Percentiles rank a stretch among this genome's conserved stretches.
phyloP scores from a whole-genome alignment of 2,329 filamentous ascomycete genomes.

The Coleophoma cylindrospora region DNA sequence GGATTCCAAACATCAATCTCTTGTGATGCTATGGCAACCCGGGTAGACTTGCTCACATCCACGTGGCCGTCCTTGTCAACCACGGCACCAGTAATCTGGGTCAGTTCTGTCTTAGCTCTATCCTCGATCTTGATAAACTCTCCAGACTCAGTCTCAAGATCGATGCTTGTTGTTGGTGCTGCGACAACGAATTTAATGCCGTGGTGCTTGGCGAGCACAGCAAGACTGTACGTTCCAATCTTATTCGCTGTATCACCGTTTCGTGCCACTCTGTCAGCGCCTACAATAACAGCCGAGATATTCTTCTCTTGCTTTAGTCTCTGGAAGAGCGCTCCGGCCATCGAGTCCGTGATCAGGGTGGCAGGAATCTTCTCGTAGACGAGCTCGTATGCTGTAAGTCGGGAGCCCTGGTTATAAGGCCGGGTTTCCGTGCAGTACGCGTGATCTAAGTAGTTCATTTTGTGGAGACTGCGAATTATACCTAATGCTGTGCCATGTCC shows the following conservation, averaged over 20 bases:
- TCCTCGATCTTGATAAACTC: slow-evolving; percentile 86
- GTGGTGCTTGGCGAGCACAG: slow-evolving; percentile 84
- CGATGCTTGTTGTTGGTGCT: slow-evolving; percentile 90
- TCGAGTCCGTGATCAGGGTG: slow-evolving; percentile 91
- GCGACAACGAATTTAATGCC: slow-evolving; percentile 93
- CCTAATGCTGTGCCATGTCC: slow-evolving; percentile 96
- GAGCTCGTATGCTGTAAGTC: slow-evolving; percentile 94
- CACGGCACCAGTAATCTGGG: slow-evolving; percentile 74
- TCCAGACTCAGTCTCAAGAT: slow-evolving; percentile 74
- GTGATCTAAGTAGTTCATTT: slow-evolving; percentile 62
- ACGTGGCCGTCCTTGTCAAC: slow-evolving; percentile 59
- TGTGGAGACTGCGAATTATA: slow-evolving; percentile 80
- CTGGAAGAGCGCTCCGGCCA: slow-evolving; percentile 82
- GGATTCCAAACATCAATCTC: slow-evolving; percentile 92
- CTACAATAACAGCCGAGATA: slow-evolving; percentile 85
- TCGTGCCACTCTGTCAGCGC: slow-evolving; percentile 88
- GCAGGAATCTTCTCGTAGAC: slow-evolving; percentile 88
- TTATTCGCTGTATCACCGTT: slow-evolving; percentile 99
- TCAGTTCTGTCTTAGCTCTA: slow-evolving; percentile 75
- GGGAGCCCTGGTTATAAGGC: slow-evolving; percentile 95
- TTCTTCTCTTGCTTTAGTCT: slow-evolving; percentile 56
- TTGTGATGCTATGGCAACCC: slow-evolving; percentile 72
- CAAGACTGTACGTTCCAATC: slow-evolving; percentile 90
- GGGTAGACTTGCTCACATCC: slow-evolving; percentile 57
- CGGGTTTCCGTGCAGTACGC: slow-evolving; percentile 96